Evolutionary conservation across 2,329 filamentous ascomycete species (phyloP).

Genomic region (Microcyclospora tardicrescens): DNA sequence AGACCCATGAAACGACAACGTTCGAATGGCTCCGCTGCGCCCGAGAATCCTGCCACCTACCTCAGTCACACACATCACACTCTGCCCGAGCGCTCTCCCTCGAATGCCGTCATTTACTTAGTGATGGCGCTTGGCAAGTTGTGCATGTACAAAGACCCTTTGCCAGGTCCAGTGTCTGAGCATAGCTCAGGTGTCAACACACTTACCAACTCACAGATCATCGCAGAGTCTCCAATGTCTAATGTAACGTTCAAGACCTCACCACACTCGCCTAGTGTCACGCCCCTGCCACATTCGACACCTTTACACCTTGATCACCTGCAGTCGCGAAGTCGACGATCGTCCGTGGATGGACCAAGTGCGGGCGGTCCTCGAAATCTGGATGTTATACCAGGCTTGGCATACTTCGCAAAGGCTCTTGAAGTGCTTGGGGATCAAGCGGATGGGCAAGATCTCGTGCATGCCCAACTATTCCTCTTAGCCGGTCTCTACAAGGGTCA

Average conservation of each 20-base stretch:
- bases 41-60: background rate
- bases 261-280: slow-evolving; percentile 27
- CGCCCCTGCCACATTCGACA: slow-evolving; percentile 19
- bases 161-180: slow-evolving; percentile 46
- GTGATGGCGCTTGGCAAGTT: slow-evolving; percentile 81
- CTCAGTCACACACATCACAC: background rate
- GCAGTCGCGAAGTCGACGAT: slow-evolving; percentile 16
- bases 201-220: slow-evolving; percentile 22
- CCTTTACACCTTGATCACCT: slow-evolving; percentile 17
- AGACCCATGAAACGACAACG: slow-evolving; percentile 20
- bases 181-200: slow-evolving; percentile 25
- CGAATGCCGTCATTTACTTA: slow-evolving; percentile 69
- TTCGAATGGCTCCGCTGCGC: slow-evolving; percentile 16
- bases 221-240: slow-evolving; percentile 18
- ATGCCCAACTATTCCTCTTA: slow-evolving; percentile 74
- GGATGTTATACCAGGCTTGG: slow-evolving; percentile 75
- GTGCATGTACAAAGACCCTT: slow-evolving; percentile 41
- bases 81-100: slow-evolving; percentile 50
- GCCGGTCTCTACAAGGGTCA: slow-evolving; percentile 84
- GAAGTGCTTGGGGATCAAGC: slow-evolving; percentile 74
- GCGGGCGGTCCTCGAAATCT: slow-evolving; percentile 30
- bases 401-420: slow-evolving; percentile 76
- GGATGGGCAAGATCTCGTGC: slow-evolving; percentile 65
- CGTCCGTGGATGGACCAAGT: slow-evolving; percentile 15
- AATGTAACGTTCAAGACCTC: slow-evolving; percentile 21